Evolutionary conservation across 1,139 yeast species (phyloP), one percentile per base, ranked within the genome.

Genomic region (Kodamaea suecica): DNA sequence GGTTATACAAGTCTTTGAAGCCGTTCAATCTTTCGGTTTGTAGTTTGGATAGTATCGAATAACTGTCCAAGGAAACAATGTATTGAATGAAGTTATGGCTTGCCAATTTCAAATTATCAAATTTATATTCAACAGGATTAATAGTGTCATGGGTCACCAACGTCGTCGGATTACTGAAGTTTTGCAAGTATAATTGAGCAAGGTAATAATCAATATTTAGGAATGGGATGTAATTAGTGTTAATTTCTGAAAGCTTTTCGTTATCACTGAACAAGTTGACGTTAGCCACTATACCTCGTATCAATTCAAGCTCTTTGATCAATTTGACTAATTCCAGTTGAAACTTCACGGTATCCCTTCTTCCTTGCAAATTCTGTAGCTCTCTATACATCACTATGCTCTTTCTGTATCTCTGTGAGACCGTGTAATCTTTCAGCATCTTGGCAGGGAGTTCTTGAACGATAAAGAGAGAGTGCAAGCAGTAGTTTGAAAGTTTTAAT

Each of bases 211-310:
- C 75, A 1, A 77, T 50, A 9, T 72, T 60, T 10, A 80, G 52
- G 43, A 73, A 80, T 26, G 77, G 79, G 17, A 82, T 52, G 31
- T 82, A 75, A 10, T 63, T 55, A 2, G 84, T 76, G 34, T 72
- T 66, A 14, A 82, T 49, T 44, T 82, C 90, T 1, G 72, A 76
- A 3, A 80, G 43, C 1, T 65, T 49, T 48, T 82, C 90, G 53
- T 81, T 81, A 6, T 61, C 62, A 48, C 87, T 80, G 55, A 80
- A 81, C 19, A 80, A 53, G n/a, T 40, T 40, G 15, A 52, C 47
- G 19, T 54, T 54, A 10, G 45, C 45, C 2, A 61, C 56, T 13
- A 67, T 53, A 13, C 42, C 34, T 25, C 50, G 48, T 17, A 69
- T 49, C 4, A 57, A 35, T 15, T 46, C 44, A 39, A 70, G 59